Evolutionary conservation across 371 early-diverging fungal species (phyloP).

Genomic region (Lichtheimia ramosa): DNA sequence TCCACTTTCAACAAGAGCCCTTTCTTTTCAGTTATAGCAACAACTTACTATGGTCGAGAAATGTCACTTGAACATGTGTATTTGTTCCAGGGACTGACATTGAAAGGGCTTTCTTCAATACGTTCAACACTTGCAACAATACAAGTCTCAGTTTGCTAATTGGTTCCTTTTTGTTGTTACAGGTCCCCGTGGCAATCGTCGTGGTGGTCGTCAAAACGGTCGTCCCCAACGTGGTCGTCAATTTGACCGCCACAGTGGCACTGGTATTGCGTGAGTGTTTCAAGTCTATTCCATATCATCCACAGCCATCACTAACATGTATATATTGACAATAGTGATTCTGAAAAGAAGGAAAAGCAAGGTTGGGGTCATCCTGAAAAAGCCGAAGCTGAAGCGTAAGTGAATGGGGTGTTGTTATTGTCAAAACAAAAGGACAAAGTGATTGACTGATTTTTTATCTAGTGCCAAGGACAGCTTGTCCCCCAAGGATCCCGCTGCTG

Average conservation of each 20-base stretch:
- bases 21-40: neutral
- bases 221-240: constrained; percentile 59
- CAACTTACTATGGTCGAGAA: neutral
- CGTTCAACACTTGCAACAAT: neutral
- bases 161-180: constrained; percentile 7
- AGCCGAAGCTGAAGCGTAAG: constrained; percentile 48
- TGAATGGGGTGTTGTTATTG: neutral
- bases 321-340: constrained; percentile 43
- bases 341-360: constrained; percentile 83
- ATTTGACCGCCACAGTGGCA: constrained; percentile 82
- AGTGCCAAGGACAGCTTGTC: constrained; percentile 33
- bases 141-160: neutral
- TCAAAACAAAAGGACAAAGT: neutral
- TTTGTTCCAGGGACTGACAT: too few species aligned
- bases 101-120: too few species aligned
- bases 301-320: neutral
- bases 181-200: constrained; percentile 39
- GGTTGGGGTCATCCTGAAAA: constrained; percentile 73
- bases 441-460: neutral
- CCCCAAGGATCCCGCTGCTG: constrained; percentile 43
- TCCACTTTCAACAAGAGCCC: neutral
- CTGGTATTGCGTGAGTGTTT: constrained; percentile 61
- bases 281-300: neutral
- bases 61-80: too few species aligned
- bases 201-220: constrained; percentile 55